Evolutionary conservation across 2,329 filamentous ascomycete species (phyloP), one percentile per base, ranked within the genome.

Genomic region (Basipetospora sp.): DNA sequence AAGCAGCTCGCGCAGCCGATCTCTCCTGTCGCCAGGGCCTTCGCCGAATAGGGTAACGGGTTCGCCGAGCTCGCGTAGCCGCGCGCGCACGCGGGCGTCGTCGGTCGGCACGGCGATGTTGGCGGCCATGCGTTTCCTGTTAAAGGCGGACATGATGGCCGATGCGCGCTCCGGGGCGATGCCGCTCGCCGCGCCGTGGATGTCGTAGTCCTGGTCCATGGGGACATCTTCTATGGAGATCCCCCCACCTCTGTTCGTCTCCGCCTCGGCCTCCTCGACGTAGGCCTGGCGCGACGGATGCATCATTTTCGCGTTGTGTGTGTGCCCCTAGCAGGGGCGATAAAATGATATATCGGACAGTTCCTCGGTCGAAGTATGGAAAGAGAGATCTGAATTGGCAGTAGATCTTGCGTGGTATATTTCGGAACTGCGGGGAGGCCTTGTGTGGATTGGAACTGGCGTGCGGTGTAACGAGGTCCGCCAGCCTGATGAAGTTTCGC

Each of bases 41-140:
- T 98, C 90, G 41, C 87, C 90, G 46, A 98, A 98, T 1, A 96
- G 67, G 0, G 88, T 98, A 39, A 96, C 77, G 9, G 90, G 90
- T 53, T 98, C 82, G n/a, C 83, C 85, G 45, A 94, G 69, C 50
- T 90, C 80, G 46, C 90, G 77, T 42, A 96, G 69, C 46, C 74
- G 77, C 27, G 76, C 67, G 43, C 86, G 81, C 34, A 98, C 87
- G 49, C 82, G 76, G 43, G 72, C 77, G 64, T 98, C 90, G 55
- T 94, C 87, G 39, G 92, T 98, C 1, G 88, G 90, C 3, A 98
- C 90, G 10, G 82, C 80, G 48, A 96, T 83, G 9, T 81, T 80
- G 14, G 86, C 86, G 9, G 86, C 87, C 51, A 85, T 74, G 51
- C 86, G 77, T 59, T 94, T 94, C 43, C 88, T 82, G 50, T 86